Conservation (phyloP, 2,329 filamentous ascomycete species). For the Apiospora koreana region DNA sequence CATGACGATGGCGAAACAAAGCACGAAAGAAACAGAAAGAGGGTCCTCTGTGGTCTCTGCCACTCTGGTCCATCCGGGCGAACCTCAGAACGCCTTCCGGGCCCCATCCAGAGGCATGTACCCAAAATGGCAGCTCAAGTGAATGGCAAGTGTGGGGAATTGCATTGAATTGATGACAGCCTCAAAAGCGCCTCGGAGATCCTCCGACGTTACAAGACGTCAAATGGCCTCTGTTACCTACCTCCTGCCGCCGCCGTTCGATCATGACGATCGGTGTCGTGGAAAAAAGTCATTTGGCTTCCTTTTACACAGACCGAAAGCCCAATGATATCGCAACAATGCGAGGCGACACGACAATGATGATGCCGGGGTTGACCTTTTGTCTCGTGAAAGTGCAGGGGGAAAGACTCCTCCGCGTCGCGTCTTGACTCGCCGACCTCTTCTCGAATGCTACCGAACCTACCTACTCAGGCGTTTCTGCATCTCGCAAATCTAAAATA, state of each 20-base stretch:
- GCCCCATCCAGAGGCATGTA: neutral
- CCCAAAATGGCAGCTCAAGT: neutral
- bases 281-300: neutral
- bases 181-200: neutral
- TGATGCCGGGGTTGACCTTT: neutral
- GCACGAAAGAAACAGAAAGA: neutral
- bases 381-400: neutral
- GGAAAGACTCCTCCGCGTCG: neutral
- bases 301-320: neutral
- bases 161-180: neutral
- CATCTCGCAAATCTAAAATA: neutral
- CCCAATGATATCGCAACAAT: neutral
- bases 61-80: neutral
- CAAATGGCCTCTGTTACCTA: neutral
- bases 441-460: neutral
- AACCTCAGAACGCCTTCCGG: neutral
- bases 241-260: neutral
- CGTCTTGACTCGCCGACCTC: neutral
- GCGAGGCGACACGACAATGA: neutral
- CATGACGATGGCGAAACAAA: constrained; percentile 1
- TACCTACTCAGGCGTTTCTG: neutral
- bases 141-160: neutral
- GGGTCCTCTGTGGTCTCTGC: neutral
- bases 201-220: neutral
- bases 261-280: neutral